A percentile compares a stretch with the other conserved stretches of the same genome.
These are phyloP conservation scores for Phytophthora palmivora DNA, from an alignment of 352 stramenopile species.

Conservation along the genomic window DNA sequence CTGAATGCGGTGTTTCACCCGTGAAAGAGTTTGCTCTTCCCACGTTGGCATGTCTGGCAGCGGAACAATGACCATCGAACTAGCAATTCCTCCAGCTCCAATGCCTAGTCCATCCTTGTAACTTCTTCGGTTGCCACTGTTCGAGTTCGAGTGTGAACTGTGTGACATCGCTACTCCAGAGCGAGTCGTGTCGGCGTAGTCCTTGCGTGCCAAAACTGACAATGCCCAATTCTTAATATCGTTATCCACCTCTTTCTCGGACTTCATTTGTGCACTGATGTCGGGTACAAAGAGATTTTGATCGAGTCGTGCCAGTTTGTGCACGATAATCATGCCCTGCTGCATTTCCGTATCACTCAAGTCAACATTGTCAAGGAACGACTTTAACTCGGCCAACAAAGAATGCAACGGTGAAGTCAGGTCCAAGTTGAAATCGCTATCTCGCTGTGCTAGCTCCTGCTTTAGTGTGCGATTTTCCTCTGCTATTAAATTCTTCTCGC, in stretches of 20 bases:
- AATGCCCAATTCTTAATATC: conserved; percentile 88
- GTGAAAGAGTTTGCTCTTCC: conserved; percentile 56
- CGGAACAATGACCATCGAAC: conserved; percentile 40
- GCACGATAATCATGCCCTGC: conserved; percentile 67
- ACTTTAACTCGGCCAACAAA: conserved; percentile 78
- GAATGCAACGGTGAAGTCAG: conserved; percentile 76
- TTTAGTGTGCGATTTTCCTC: conserved; percentile 86
- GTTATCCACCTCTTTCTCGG: conserved; percentile 76
- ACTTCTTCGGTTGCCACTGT: conserved; percentile 64
- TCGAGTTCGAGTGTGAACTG: conserved; percentile 80
- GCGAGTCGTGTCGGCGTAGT: conserved; percentile 68
- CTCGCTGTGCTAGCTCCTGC: conserved; percentile 75
- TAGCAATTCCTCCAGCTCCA: conserved; percentile 23
- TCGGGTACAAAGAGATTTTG: conserved; percentile 88
- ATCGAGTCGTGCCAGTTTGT: conserved; percentile 74
- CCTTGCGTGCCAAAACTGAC: conserved; percentile 75
- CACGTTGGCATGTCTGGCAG: conserved; percentile 64
- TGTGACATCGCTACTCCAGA: conserved; percentile 63
- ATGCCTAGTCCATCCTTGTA: conserved; percentile 58
- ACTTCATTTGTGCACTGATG: conserved; percentile 85
- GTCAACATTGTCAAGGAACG: conserved; percentile 73
- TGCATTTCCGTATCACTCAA: conserved; percentile 67
- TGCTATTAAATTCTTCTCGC: conserved; percentile 83
- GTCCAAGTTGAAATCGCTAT: conserved; percentile 77
- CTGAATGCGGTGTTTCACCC: conserved; percentile 64